phyloP scores from a whole-genome alignment of 1,284 basidiomycete genomes.

The Apiotrichum siamense region DNA sequence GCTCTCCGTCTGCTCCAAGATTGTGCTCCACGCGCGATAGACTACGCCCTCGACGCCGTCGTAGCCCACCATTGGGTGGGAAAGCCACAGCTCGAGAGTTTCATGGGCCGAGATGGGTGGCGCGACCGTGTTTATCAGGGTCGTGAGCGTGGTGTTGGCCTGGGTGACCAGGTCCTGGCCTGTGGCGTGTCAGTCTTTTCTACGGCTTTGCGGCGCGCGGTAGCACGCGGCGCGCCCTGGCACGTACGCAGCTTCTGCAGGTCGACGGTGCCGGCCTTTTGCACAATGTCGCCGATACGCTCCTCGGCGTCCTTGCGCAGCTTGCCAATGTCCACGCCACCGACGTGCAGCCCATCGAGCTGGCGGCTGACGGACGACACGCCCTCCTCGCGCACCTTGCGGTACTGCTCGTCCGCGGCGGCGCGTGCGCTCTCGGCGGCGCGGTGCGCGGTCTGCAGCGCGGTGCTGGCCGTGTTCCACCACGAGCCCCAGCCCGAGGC shows the following conservation, averaged over 20 bases:
- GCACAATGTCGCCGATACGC: constrained; percentile 55
- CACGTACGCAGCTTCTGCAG: constrained; percentile 69
- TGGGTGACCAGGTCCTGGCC: constrained; percentile 80
- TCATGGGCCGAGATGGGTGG: constrained; percentile 98
- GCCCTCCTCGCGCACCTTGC: constrained; percentile 57
- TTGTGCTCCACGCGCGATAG: constrained; percentile 66
- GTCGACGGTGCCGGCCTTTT: constrained; percentile 57
- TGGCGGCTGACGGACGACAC: constrained; percentile 25
- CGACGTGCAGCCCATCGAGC: constrained; percentile 49
- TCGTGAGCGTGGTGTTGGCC: constrained; percentile 76
- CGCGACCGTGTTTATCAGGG: constrained; percentile 91
- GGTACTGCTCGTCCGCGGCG: constrained; percentile 65
- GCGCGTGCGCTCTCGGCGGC: constrained; percentile 53
- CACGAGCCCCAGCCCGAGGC: constrained; percentile 54
- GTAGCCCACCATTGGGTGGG: constrained; percentile 94
- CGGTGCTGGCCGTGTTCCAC: constrained; percentile 77
- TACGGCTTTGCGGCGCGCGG: constrained; percentile 68
- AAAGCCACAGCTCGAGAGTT: constrained; percentile 90
- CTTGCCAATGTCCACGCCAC: constrained; percentile 74
- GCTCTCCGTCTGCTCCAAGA: constrained; percentile 89
- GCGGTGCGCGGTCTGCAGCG: constrained; percentile 75
- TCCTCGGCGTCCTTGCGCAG: constrained; percentile 53
- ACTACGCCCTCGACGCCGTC: constrained; percentile 95
- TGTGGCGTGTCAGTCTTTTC: constrained; percentile 61
- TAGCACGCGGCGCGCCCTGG: too few species aligned